These are phyloP conservation scores for Sphagnum magellanicum DNA, from an alignment of 228 moss, liverwort and hornwort genomes.

Conservation along the genomic window DNA sequence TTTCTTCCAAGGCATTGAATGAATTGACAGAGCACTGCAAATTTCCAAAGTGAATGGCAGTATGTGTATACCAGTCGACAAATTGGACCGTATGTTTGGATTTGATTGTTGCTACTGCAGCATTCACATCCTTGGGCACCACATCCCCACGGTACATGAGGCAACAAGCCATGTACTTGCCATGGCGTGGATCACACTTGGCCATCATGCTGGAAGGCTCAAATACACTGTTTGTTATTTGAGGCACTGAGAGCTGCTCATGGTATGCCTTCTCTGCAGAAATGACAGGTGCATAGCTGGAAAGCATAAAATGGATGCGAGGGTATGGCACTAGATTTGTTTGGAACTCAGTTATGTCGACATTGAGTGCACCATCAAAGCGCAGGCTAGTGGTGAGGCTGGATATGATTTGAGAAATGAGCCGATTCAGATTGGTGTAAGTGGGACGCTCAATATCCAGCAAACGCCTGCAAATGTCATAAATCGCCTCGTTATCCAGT, in stretches of 20 bases:
- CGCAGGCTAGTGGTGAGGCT: constrained; percentile 4
- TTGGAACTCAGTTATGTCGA: constrained; percentile 8
- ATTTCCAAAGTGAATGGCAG: too few relatives aligned
- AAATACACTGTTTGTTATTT: constrained; percentile 5
- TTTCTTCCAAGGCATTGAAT: too few relatives aligned
- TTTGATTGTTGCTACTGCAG: constrained; percentile 8
- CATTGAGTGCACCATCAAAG: constrained; percentile 6
- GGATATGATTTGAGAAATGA: constrained; percentile 6
- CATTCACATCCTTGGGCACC: constrained; percentile 7
- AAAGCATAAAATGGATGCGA: constrained; percentile 8
- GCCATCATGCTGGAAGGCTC: constrained; percentile 9
- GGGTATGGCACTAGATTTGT: constrained; percentile 6
- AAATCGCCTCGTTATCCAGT: constrained; percentile 7
- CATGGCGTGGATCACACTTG: constrained; percentile 7
- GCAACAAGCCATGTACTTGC: constrained; percentile 9
- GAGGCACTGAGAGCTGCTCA: constrained; percentile 5
- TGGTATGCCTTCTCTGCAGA: constrained; percentile 6
- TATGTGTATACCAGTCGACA: not conserved
- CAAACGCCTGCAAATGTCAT: constrained; percentile 6
- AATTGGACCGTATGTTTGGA: constrained; percentile 6
- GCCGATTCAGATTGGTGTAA: constrained; percentile 5
- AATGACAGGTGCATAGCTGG: constrained; percentile 6
- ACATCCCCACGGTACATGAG: constrained; percentile 8
- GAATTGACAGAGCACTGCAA: too few relatives aligned
- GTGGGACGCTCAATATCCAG: constrained; percentile 7